Conservation (phyloP, 306 rosid genomes). For the Vicia villosa region DNA sequence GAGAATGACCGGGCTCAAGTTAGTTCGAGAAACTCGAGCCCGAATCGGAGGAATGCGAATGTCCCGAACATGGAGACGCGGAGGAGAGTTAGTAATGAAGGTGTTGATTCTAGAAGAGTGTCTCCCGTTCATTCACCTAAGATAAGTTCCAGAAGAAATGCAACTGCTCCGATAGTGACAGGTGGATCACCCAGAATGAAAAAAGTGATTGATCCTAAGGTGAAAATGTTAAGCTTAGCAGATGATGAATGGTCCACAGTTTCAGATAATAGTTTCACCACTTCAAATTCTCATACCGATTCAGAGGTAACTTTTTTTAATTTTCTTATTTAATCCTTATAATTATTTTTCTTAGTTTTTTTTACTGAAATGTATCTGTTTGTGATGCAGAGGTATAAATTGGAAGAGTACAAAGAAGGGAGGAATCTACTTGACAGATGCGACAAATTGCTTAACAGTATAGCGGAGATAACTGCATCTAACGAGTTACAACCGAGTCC, state of each 20-base stretch:
- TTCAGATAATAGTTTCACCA: constrained; percentile 75
- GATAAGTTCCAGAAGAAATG: constrained; percentile 44
- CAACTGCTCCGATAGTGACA: constrained; percentile 45
- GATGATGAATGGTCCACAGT: constrained; percentile 78
- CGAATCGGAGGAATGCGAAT: constrained; percentile 56
- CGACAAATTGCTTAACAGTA: constrained; percentile 75
- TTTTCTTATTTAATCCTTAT: too few species aligned
- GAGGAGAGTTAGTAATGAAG: constrained; percentile 41
- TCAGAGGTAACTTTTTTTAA: constrained; percentile 57
- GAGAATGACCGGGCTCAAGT: constrained; percentile 48
- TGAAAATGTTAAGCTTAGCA: constrained; percentile 35
- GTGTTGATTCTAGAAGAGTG: constrained; percentile 56
- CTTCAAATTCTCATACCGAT: constrained; percentile 60
- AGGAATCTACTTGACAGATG: constrained; percentile 77
- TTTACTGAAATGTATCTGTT: neutral
- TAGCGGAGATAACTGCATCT: constrained; percentile 71
- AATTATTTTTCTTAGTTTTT: neutral
- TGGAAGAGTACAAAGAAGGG: constrained; percentile 72
- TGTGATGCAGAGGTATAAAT: constrained; percentile 55
- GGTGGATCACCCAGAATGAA: constrained; percentile 63
- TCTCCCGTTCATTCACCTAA: constrained; percentile 79
- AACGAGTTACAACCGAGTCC: constrained; percentile 96
- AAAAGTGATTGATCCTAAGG: constrained; percentile 42
- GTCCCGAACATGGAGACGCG: constrained; percentile 47
- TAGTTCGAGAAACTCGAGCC: constrained; percentile 53